These are phyloP conservation scores for Moesziomyces antarcticus DNA, from an alignment of 1,284 basidiomycete genomes.

Conservation along the genomic window DNA sequence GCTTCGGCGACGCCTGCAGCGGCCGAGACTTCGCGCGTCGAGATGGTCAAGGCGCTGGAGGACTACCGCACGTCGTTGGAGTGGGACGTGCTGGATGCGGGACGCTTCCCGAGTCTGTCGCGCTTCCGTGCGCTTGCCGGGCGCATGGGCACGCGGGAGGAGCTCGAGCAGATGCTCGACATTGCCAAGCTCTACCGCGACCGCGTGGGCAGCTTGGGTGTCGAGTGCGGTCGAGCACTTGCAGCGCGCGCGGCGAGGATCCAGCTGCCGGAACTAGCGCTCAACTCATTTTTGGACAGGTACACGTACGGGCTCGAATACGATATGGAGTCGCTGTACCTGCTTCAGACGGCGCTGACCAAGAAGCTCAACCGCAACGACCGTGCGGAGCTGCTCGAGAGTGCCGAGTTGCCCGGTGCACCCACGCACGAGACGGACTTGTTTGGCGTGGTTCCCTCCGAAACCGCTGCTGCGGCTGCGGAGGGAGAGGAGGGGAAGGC, in stretches of 20 bases:
- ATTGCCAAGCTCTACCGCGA: conserved; percentile 38
- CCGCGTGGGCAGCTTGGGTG: conserved; percentile 23
- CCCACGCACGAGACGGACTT: conserved; percentile 27
- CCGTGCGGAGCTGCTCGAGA: conserved; percentile 19
- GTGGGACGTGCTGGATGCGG: conserved; percentile 22
- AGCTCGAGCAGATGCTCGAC: conserved; percentile 18
- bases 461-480: background rate
- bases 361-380: conserved; percentile 11
- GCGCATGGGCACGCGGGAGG: conserved; percentile 6
- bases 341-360: conserved; percentile 15
- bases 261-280: conserved; percentile 27
- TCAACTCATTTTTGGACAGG: conserved; percentile 38
- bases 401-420: conserved; percentile 15
- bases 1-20: conserved; percentile 4
- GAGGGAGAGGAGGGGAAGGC: conserved; percentile 18
- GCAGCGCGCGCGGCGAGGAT: conserved; percentile 7
- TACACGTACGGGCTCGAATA: conserved; percentile 35
- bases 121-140: conserved; percentile 18
- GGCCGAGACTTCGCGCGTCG: conserved; percentile 11
- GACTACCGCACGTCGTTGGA: conserved; percentile 10
- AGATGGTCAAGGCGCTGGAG: conserved; percentile 17
- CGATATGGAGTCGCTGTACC: conserved; percentile 20
- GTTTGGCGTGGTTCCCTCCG: conserved; percentile 11
- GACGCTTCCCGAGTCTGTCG: conserved; percentile 15
- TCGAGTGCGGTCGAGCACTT: conserved; percentile 10